A percentile compares a stretch with the other conserved stretches of the same genome.
These are phyloP conservation scores for Lipomyces orientalis DNA, from an alignment of 805 yeast genomes.

Conservation along the genomic window DNA sequence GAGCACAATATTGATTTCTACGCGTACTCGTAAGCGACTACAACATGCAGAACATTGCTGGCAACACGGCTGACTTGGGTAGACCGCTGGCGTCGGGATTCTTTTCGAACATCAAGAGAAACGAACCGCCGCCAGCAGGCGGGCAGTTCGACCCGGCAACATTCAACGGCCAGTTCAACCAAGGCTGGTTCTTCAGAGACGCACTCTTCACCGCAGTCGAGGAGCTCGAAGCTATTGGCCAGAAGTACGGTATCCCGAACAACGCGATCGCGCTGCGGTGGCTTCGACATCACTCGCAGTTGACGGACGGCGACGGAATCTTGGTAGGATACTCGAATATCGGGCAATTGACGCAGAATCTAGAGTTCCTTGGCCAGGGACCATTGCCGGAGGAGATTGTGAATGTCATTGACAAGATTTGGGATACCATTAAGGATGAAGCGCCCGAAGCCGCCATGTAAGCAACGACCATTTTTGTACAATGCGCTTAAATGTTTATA, in stretches of 20 bases:
- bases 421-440: slow-evolving; percentile 38
- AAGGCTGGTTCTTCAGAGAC: slow-evolving; percentile 25
- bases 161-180: slow-evolving; percentile 22
- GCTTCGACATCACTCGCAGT: slow-evolving; percentile 33
- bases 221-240: slow-evolving; percentile 15
- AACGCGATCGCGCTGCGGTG: slow-evolving; percentile 33
- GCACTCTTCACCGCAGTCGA: slow-evolving; percentile 30
- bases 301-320: slow-evolving; percentile 26
- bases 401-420: slow-evolving; percentile 37
- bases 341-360: slow-evolving; percentile 23
- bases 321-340: slow-evolving; percentile 25
- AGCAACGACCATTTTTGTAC: background rate
- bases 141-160: slow-evolving; percentile 28
- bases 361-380: slow-evolving; percentile 38
- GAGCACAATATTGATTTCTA: slow-evolving; percentile 38
- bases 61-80: background rate
- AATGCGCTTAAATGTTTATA: background rate
- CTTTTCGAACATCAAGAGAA: slow-evolving; percentile 31
- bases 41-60: background rate
- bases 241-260: slow-evolving; percentile 21
- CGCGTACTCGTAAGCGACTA: slow-evolving; percentile 38
- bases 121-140: slow-evolving; percentile 21
- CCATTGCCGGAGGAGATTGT: slow-evolving; percentile 38
- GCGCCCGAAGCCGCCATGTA: slow-evolving; percentile 32
- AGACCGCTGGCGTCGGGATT: slow-evolving; percentile 32